Evolutionary conservation across 805 yeast species (phyloP).

Genomic region (Tanozyma kutaoensis): DNA sequence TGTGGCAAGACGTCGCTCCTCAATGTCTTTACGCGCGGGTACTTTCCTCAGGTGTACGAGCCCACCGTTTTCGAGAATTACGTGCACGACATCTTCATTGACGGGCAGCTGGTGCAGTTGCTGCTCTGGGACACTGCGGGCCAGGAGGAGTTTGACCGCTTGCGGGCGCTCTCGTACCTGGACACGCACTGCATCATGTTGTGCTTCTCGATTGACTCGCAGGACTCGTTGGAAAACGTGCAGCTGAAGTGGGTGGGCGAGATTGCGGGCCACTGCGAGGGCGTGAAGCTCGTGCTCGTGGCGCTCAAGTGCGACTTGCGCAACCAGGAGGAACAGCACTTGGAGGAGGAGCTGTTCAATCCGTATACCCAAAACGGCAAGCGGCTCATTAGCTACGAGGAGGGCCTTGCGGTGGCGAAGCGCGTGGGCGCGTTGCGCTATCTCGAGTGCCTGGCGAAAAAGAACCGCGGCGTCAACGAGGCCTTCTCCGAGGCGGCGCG

Average conservation of each 20-base stretch:
- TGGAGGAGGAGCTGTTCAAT: constrained; percentile 17
- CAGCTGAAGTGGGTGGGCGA: constrained; percentile 96
- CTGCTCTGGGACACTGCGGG: constrained; percentile 99
- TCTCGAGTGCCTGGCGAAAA: constrained; percentile 93
- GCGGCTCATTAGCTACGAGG: constrained; percentile 73
- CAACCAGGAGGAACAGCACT: constrained; percentile 34
- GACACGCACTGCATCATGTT: constrained; percentile 97
- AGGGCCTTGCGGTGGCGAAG: constrained; percentile 87
- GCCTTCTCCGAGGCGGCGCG: constrained; percentile 98
- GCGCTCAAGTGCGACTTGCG: constrained; percentile 93
- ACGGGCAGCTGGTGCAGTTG: constrained; percentile 81
- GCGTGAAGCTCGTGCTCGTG: constrained; percentile 84
- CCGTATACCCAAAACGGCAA: constrained; percentile 24
- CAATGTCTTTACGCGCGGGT: constrained; percentile 93
- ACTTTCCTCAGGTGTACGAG: constrained; percentile 95
- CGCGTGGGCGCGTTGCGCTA: constrained; percentile 89
- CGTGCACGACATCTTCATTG: constrained; percentile 93
- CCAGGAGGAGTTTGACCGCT: constrained; percentile 93
- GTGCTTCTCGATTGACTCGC: constrained; percentile 88
- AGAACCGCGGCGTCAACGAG: constrained; percentile 96
- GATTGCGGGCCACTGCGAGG: constrained; percentile 93
- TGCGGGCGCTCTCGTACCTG: constrained; percentile 82
- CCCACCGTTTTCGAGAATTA: constrained; percentile 97
- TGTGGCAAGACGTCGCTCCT: constrained; percentile 94
- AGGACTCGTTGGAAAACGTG: constrained; percentile 89